phyloP scores from a whole-genome alignment of 2,329 filamentous ascomycete genomes.

The Emergomyces pasteurianus region DNA sequence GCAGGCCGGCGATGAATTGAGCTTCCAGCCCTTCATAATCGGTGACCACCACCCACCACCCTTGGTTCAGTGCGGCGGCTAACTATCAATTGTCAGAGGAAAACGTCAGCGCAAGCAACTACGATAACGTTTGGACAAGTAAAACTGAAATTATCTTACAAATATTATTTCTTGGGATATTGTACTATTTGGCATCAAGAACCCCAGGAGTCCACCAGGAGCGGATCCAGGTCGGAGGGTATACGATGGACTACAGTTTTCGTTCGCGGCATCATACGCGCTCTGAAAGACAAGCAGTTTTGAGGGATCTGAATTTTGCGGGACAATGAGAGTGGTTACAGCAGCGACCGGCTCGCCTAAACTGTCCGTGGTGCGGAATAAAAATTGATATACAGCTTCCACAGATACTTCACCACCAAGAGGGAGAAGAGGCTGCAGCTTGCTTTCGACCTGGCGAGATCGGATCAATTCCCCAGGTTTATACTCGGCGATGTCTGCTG shows the following conservation, averaged over 20 bases:
- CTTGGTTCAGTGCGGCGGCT: conserved; percentile 26
- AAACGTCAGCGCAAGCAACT: neutral
- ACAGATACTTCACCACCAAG: conserved; percentile 11
- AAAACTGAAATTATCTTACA: conserved; percentile 15
- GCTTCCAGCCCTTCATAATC: conserved; percentile 37
- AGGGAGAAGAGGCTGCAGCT: neutral
- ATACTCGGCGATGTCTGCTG: neutral
- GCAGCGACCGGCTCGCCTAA: conserved; percentile 26
- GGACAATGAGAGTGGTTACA: conserved; percentile 30
- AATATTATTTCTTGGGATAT: conserved; percentile 23
- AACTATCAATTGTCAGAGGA: neutral
- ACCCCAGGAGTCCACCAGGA: conserved; percentile 23
- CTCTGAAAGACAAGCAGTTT: conserved; percentile 34
- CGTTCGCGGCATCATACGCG: conserved; percentile 18
- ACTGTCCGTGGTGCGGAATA: conserved; percentile 31
- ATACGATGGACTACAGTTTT: conserved; percentile 19
- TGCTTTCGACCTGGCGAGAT: neutral
- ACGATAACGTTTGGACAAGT: neutral
- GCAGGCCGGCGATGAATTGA: conserved; percentile 31
- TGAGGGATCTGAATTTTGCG: conserved; percentile 19
- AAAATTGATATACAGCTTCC: conserved; percentile 22
- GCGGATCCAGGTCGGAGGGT: conserved; percentile 27
- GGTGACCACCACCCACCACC: conserved; percentile 39
- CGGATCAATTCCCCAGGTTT: neutral
- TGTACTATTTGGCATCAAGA: neutral